phyloP scores from a whole-genome alignment of 495 filamentous ascomycete genomes.

The Neurospora sp. region DNA sequence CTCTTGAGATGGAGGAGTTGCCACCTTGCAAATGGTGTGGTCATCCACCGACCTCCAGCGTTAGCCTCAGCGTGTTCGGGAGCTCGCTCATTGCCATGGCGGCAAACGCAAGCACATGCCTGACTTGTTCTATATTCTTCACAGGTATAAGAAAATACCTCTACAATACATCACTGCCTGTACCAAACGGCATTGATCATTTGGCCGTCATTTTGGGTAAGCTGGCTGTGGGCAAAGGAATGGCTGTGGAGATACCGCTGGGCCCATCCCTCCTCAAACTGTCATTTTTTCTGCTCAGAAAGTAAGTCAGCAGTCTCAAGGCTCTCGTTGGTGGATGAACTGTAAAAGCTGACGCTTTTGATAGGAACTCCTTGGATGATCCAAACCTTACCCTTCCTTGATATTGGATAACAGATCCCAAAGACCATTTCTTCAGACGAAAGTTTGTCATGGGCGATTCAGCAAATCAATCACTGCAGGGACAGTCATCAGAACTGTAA shows the following conservation, averaged over 20 bases:
- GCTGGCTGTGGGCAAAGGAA: neutral
- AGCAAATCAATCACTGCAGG: constrained; percentile 1
- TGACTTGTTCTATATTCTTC: neutral
- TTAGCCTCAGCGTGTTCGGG: neutral
- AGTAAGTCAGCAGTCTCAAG: neutral
- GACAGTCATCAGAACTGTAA: neutral
- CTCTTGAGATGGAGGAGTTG: neutral
- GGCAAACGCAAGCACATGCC: neutral
- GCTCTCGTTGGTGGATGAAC: neutral
- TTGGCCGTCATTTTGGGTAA: neutral
- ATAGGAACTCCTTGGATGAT: neutral
- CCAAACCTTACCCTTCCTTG: neutral
- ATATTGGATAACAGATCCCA: neutral
- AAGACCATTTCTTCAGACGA: neutral
- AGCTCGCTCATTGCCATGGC: neutral
- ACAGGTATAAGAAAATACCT: neutral
- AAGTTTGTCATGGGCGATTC: neutral
- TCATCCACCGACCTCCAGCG: neutral
- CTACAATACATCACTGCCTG: neutral
- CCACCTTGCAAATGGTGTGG: neutral
- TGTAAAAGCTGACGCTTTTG: neutral
- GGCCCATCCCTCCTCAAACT: neutral
- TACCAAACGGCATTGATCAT: neutral
- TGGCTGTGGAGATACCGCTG: neutral
- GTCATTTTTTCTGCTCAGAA: constrained; percentile 1